phyloP scores from a whole-genome alignment of 192 early-diverging fungal genomes.

The Gamsiella multidivaricata region DNA sequence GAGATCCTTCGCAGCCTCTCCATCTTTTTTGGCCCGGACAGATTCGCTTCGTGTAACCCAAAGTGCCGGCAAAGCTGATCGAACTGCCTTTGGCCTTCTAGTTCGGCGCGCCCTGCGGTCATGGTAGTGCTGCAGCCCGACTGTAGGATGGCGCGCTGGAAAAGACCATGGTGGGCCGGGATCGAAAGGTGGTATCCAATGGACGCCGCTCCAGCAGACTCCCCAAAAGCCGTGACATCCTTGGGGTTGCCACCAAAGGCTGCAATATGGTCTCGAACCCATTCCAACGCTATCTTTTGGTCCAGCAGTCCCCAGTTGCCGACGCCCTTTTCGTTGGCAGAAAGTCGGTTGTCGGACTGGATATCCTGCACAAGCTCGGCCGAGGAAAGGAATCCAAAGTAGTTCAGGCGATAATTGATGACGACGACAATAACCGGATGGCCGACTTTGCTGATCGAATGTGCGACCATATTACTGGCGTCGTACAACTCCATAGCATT shows the following conservation, averaged over 20 bases:
- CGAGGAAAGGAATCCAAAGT: slow-evolving; percentile 49
- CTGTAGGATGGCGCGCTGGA: slow-evolving; percentile 43
- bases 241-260: slow-evolving; percentile 68
- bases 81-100: slow-evolving; percentile 39
- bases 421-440: slow-evolving; percentile 46
- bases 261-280: slow-evolving; percentile 66
- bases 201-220: slow-evolving; percentile 63
- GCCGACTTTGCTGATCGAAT: slow-evolving; percentile 5
- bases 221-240: slow-evolving; percentile 61
- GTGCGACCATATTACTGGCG: slow-evolving; percentile 25
- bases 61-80: slow-evolving; percentile 30
- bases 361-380: slow-evolving; percentile 27
- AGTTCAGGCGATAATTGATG: slow-evolving; percentile 54
- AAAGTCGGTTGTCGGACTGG: slow-evolving; percentile 19
- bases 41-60: not conserved
- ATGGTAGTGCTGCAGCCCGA: slow-evolving; percentile 38
- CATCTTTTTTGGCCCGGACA: slow-evolving; percentile 13
- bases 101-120: slow-evolving; percentile 8
- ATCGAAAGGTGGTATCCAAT: slow-evolving; percentile 43
- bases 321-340: slow-evolving; percentile 15
- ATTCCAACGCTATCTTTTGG: slow-evolving; percentile 63
- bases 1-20: slow-evolving; percentile 16
- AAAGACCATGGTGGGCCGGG: slow-evolving; percentile 36
- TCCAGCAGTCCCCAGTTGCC: slow-evolving; percentile 65
- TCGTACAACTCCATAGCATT: slow-evolving; percentile 39